phyloP scores from a whole-genome alignment of 176 grass and related monocot species.

The Aegilops bicornis region DNA sequence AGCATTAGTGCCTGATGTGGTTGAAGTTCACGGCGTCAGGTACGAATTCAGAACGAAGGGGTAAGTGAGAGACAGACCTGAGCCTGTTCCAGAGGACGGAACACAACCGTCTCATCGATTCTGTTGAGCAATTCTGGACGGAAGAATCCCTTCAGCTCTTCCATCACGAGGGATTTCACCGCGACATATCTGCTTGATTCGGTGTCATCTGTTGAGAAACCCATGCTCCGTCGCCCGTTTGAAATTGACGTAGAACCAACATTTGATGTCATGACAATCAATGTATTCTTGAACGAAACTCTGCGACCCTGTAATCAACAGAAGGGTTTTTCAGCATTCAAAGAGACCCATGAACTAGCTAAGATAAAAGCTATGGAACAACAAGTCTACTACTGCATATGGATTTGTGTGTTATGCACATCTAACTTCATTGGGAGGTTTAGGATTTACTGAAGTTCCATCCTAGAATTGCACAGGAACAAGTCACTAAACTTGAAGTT shows the following conservation, averaged over 20 bases:
- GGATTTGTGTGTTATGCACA: neutral
- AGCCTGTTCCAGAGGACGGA: constrained; percentile 78
- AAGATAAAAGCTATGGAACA: neutral
- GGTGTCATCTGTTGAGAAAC: constrained; percentile 64
- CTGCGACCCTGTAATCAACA: constrained; percentile 70
- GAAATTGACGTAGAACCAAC: constrained; percentile 88
- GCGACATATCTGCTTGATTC: constrained; percentile 65
- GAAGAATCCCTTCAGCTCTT: constrained; percentile 92
- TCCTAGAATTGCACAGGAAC: neutral
- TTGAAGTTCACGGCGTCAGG: neutral
- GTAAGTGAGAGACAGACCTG: constrained; percentile 53
- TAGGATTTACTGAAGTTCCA: neutral
- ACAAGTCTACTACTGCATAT: neutral
- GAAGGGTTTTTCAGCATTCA: constrained; percentile 16
- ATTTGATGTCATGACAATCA: constrained; percentile 98
- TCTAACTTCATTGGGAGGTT: constrained; percentile 2
- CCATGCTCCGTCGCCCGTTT: constrained; percentile 64
- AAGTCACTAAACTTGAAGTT: neutral
- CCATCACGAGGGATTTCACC: constrained; percentile 81
- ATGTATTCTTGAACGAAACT: constrained; percentile 98
- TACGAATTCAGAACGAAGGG: neutral
- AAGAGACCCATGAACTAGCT: neutral
- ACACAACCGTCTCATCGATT: constrained; percentile 94
- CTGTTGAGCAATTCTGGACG: constrained; percentile 95
- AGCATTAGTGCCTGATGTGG: constrained; percentile 4